Conservation (phyloP, 2,329 filamentous ascomycete genomes). For the Colletotrichum abscissum region DNA sequence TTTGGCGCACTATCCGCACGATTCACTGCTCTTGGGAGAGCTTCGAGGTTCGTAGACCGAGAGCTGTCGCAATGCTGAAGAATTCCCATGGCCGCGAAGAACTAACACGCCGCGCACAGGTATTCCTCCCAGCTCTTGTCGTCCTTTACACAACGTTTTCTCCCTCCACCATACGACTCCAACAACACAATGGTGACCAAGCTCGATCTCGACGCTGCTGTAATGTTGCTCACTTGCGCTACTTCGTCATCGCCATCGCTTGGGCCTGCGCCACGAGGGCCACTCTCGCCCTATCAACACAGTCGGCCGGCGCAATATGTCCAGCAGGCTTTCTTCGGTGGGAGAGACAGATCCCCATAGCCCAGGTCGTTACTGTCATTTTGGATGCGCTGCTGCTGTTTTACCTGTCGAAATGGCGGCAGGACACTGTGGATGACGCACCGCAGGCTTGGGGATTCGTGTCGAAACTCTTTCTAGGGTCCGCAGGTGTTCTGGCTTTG, state of each 20-base stretch:
- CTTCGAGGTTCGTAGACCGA: conserved; percentile 43
- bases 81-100: no score
- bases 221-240: conserved; percentile 32
- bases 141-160: conserved; percentile 39
- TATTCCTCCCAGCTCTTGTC: conserved; percentile 45
- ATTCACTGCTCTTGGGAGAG: conserved; percentile 49
- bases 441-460: conserved; percentile 38
- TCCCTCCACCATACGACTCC: conserved; percentile 38
- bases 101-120: conserved; percentile 35
- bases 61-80: background rate
- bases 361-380: conserved; percentile 41
- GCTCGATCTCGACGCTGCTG: conserved; percentile 19
- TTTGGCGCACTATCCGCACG: conserved; percentile 46
- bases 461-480: conserved; percentile 39
- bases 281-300: conserved; percentile 41
- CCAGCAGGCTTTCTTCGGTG: conserved; percentile 38
- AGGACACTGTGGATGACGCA: conserved; percentile 39
- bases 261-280: conserved; percentile 47
- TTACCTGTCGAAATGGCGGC: conserved; percentile 41
- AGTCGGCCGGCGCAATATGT: conserved; percentile 44
- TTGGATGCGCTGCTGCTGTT: conserved; percentile 46
- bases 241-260: conserved; percentile 40
- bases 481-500: conserved; percentile 39
- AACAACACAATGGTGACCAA: conserved; percentile 38
- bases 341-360: conserved; percentile 44